Conservation (phyloP, 2,329 filamentous ascomycete species). For the Hypoxylon sp. region DNA sequence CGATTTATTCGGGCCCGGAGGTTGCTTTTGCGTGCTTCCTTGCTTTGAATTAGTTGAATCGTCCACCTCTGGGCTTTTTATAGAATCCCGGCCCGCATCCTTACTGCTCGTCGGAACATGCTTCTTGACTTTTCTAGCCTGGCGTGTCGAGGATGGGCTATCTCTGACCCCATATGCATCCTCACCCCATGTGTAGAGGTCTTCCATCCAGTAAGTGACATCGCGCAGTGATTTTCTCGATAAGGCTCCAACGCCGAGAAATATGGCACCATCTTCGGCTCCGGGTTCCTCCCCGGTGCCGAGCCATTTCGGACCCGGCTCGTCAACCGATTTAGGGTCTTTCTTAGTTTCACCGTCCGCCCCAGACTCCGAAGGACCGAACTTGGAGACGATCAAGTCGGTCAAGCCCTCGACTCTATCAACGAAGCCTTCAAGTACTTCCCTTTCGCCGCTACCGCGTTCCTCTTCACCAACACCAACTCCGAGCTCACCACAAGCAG, state of each 20-base stretch:
- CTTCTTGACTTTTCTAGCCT: constrained; percentile 60
- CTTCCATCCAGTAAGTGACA: constrained; percentile 88
- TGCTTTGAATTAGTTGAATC: constrained; percentile 20
- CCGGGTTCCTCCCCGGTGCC: constrained; percentile 77
- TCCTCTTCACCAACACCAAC: constrained; percentile 97
- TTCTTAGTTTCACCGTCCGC: constrained; percentile 54
- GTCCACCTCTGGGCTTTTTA: constrained; percentile 31
- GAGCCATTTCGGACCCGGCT: constrained; percentile 73
- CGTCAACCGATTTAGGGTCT: constrained; percentile 43
- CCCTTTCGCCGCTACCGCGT: constrained; percentile 91
- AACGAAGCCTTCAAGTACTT: constrained; percentile 91
- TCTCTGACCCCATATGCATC: constrained; percentile 88
- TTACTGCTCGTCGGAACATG: constrained; percentile 28
- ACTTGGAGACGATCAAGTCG: constrained; percentile 89
- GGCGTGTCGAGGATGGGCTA: constrained; percentile 78
- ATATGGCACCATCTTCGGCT: constrained; percentile 86
- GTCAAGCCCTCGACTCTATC: constrained; percentile 85
- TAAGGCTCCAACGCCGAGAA: constrained; percentile 83
- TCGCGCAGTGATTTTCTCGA: constrained; percentile 79
- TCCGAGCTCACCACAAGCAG: constrained; percentile 90
- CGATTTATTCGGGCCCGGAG: constrained; percentile 20
- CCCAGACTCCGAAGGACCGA: constrained; percentile 66
- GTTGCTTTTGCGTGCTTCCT: constrained; percentile 19
- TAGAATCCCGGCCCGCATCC: constrained; percentile 16
- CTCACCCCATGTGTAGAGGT: constrained; percentile 86